Conservation (phyloP, 1,284 basidiomycete species). For the Ganoderma lucidum region DNA sequence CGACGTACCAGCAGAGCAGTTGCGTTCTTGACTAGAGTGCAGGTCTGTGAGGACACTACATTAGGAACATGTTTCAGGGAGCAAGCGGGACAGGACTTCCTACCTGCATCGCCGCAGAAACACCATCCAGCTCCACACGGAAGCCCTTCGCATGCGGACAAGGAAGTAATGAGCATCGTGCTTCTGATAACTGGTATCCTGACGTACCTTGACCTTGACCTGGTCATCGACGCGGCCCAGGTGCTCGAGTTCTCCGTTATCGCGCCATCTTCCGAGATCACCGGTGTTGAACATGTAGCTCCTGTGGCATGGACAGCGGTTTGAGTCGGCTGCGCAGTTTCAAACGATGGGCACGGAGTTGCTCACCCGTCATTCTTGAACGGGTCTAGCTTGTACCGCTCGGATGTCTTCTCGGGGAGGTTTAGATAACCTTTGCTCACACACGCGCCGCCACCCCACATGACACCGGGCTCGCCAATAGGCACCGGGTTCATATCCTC, state of each 20-base stretch:
- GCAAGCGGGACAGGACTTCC: constrained; percentile 17
- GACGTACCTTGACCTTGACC: constrained; percentile 61
- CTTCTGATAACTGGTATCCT: constrained; percentile 19
- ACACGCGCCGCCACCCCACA: constrained; percentile 68
- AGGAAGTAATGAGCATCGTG: background rate
- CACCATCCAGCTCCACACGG: constrained; percentile 68
- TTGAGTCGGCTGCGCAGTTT: constrained; percentile 33
- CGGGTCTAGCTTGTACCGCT: constrained; percentile 58
- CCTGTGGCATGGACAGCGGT: constrained; percentile 52
- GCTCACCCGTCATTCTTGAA: constrained; percentile 58
- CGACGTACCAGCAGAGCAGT: constrained; percentile 51
- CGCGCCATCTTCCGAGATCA: constrained; percentile 62
- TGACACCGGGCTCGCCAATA: constrained; percentile 60
- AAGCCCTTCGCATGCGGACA: constrained; percentile 52
- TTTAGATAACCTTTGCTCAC: constrained; percentile 63
- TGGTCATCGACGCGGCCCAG: constrained; percentile 65
- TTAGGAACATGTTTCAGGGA: constrained; percentile 14
- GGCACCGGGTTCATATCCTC: constrained; percentile 57
- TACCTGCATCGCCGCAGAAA: constrained; percentile 65
- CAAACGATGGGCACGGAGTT: constrained; percentile 7
- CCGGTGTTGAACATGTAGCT: constrained; percentile 68
- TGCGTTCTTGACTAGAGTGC: constrained; percentile 53
- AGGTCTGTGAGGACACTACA: constrained; percentile 44
- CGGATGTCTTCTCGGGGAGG: constrained; percentile 60
- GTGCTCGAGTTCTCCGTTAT: constrained; percentile 60